Evolutionary conservation across 2,329 filamentous ascomycete genomes (phyloP).

Genomic region (Exophiala lecanii-corni): DNA sequence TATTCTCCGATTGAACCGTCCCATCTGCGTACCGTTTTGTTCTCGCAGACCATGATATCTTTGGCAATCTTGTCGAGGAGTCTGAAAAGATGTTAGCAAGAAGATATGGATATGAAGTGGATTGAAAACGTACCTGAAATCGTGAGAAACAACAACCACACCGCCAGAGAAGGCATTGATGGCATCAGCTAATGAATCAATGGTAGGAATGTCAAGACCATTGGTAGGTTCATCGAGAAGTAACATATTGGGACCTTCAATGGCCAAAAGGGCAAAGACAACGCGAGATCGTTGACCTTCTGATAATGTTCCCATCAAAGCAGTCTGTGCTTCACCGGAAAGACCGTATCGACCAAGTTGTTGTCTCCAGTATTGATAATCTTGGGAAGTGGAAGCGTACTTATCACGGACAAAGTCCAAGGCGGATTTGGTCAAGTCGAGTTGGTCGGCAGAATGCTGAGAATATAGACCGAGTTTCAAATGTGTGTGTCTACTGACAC

Average conservation of each 20-base stretch:
- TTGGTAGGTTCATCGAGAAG: conserved; percentile 98
- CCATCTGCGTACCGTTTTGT: conserved; percentile 90
- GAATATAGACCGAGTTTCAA: conserved; percentile 98
- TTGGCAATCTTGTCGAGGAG: conserved; percentile 99
- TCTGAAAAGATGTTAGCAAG: conserved; percentile 45
- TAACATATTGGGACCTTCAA: conserved; percentile 96
- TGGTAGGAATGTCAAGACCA: conserved; percentile 97
- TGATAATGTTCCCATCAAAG: conserved; percentile 94
- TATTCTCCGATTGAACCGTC: conserved; percentile 85
- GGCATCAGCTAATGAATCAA: conserved; percentile 93
- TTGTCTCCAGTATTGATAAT: conserved; percentile 99
- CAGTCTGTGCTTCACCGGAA: conserved; percentile 87
- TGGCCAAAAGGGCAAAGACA: conserved; percentile 92
- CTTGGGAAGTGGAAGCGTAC: conserved; percentile 82
- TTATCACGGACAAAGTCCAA: conserved; percentile 97
- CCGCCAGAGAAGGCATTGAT: conserved; percentile 95
- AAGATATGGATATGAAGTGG: too few relatives aligned
- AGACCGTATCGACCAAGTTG: conserved; percentile 94
- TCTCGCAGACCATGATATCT: conserved; percentile 98
- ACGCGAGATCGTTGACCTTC: conserved; percentile 98
- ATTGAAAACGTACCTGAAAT: conserved; percentile 83
- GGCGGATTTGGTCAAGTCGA: conserved; percentile 95
- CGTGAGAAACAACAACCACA: conserved; percentile 97
- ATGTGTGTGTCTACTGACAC: conserved; percentile 89
- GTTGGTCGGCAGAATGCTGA: conserved; percentile 97